These are phyloP conservation scores for Rhytidhysteron rufulum DNA, from an alignment of 2,329 filamentous ascomycete species.

Conservation along the genomic window DNA sequence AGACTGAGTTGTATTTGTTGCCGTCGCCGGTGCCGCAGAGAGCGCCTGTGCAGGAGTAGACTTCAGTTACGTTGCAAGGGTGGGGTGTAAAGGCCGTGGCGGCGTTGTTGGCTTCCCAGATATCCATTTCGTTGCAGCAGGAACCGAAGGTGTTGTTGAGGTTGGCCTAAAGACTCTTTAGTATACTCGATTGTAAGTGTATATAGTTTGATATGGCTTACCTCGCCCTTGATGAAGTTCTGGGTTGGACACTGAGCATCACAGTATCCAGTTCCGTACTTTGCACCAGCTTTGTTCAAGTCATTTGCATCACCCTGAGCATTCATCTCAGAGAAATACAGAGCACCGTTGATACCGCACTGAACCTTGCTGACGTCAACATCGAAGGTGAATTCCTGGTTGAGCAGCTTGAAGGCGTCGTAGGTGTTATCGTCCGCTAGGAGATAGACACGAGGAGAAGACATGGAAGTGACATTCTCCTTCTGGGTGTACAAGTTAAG, in stretches of 20 bases:
- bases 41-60: constrained; percentile 48
- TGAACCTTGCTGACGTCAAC: constrained; percentile 52
- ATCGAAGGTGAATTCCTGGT: constrained; percentile 24
- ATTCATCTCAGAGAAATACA: constrained; percentile 51
- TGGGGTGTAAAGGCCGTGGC: constrained; percentile 61
- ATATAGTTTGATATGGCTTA: constrained; percentile 13
- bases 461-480: constrained; percentile 19
- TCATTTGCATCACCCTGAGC: constrained; percentile 52
- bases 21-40: constrained; percentile 29
- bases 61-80: constrained; percentile 49
- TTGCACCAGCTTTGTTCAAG: constrained; percentile 44
- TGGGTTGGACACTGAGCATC: constrained; percentile 26
- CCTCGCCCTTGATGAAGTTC: constrained; percentile 47
- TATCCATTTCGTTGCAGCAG: constrained; percentile 63
- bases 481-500: constrained; percentile 52
- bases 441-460: constrained; percentile 19
- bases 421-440: constrained; percentile 19
- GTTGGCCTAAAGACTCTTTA: constrained; percentile 9
- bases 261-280: constrained; percentile 47
- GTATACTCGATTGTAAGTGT: not conserved
- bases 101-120: constrained; percentile 64
- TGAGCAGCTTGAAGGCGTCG: constrained; percentile 20
- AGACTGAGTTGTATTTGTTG: constrained; percentile 54
- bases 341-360: constrained; percentile 61
- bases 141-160: constrained; percentile 46